Evolutionary conservation across 169 alveolate species (phyloP).

Genomic region (Plasmodium cynomolgi): DNA sequence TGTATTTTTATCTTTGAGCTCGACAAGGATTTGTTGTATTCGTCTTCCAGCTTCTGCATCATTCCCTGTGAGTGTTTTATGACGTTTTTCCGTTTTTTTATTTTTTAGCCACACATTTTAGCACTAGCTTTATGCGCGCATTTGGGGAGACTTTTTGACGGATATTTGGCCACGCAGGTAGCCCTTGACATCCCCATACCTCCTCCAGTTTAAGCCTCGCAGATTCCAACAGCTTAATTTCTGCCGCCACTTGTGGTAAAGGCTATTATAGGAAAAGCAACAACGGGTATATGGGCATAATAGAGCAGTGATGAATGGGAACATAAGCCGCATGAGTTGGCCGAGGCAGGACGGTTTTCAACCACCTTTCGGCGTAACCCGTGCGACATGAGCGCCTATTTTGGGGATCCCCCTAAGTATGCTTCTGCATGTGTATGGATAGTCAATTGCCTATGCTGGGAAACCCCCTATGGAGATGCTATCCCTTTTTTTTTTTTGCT

Average conservation of each 20-base stretch:
- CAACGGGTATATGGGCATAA: background rate
- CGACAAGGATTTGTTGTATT: constrained; percentile 58
- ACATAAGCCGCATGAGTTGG: background rate
- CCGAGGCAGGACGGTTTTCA: background rate
- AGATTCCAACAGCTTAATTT: constrained; percentile 77
- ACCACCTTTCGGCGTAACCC: background rate
- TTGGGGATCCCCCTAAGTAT: background rate
- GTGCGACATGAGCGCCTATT: background rate
- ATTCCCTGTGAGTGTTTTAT: constrained; percentile 46
- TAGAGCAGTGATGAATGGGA: background rate
- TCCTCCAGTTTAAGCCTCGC: constrained; percentile 82
- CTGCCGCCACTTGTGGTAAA: constrained; percentile 84
- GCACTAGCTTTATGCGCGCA: background rate
- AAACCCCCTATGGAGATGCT: background rate
- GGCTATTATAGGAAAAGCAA: constrained; percentile 74
- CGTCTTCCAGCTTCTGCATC: constrained; percentile 73
- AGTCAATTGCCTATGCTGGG: background rate
- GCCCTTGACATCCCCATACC: constrained; percentile 16
- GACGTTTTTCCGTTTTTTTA: background rate
- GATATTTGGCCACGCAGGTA: background rate
- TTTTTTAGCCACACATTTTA: background rate
- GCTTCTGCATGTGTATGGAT: background rate
- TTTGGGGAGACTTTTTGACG: background rate
- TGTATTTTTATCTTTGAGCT: constrained; percentile 46
- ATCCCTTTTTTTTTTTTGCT: background rate